Conservation (phyloP, 2,329 filamentous ascomycete genomes). For the Fusarium sp. region DNA sequence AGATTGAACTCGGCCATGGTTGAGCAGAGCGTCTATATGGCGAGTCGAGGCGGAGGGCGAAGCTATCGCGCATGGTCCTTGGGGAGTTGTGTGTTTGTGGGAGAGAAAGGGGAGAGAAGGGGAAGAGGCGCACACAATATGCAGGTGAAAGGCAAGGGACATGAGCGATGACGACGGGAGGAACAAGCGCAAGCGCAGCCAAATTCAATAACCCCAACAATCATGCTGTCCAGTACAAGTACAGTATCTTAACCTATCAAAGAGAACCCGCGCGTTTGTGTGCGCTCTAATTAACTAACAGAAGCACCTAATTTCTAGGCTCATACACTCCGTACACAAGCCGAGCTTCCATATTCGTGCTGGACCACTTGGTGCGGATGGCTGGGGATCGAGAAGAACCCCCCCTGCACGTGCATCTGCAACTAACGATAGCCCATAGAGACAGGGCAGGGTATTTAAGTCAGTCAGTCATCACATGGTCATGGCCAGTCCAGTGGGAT, state of each 20-base stretch:
- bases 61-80: constrained; percentile 43
- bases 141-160: constrained; percentile 13
- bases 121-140: constrained; percentile 35
- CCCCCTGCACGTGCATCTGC: constrained; percentile 36
- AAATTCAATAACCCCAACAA: constrained; percentile 21
- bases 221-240: not conserved
- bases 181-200: constrained; percentile 33
- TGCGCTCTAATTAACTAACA: constrained; percentile 21
- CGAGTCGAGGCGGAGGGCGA: constrained; percentile 40
- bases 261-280: constrained; percentile 23
- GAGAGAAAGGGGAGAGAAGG: constrained; percentile 28
- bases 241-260: not conserved
- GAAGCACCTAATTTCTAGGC: constrained; percentile 11
- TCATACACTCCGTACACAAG: constrained; percentile 19
- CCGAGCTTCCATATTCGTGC: constrained; percentile 37
- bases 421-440: constrained; percentile 31
- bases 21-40: constrained; percentile 43
- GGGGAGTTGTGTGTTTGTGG: constrained; percentile 14
- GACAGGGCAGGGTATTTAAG: constrained; percentile 16
- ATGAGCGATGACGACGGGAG: constrained; percentile 35
- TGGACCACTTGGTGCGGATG: constrained; percentile 40
- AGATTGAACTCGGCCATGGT: constrained; percentile 61
- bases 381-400: constrained; percentile 36
- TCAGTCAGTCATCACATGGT: constrained; percentile 28
- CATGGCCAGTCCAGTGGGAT: constrained; percentile 34